These are phyloP conservation scores for Verticillium zaregamsianum DNA, from an alignment of 2,329 filamentous ascomycete species.

Conservation along the genomic window DNA sequence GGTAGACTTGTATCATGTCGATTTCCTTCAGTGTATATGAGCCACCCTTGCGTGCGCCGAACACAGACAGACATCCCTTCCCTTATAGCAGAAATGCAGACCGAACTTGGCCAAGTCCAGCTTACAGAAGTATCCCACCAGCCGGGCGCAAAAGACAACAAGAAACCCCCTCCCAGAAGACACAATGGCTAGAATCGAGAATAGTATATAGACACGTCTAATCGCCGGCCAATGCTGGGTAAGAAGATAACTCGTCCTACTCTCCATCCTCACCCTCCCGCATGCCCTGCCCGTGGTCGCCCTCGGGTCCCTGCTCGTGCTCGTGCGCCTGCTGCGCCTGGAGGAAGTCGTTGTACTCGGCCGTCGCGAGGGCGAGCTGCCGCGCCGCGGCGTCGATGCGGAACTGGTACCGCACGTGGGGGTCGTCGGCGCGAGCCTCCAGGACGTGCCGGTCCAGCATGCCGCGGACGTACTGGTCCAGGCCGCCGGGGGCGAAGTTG, in stretches of 20 bases:
- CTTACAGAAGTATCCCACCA: no score
- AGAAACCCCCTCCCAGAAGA: no score
- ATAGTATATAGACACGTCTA: not conserved
- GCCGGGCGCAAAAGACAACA: no score
- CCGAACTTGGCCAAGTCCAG: no score
- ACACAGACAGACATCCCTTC: no score
- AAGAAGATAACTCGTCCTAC: not conserved
- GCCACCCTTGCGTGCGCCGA: no score
- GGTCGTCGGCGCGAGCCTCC: slow-evolving; percentile 38
- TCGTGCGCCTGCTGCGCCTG: slow-evolving; percentile 20
- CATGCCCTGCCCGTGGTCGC: slow-evolving; percentile 8
- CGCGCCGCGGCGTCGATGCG: slow-evolving; percentile 50
- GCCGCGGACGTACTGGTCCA: slow-evolving; percentile 27
- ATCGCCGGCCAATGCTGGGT: no score
- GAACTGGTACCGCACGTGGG: slow-evolving; percentile 40
- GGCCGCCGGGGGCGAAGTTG: slow-evolving; percentile 12
- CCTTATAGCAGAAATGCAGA: no score
- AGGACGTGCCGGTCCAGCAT: slow-evolving; percentile 42
- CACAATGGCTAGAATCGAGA: no score
- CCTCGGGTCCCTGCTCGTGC: slow-evolving; percentile 11
- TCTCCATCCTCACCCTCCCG: not conserved
- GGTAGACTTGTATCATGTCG: no score
- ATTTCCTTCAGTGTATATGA: no score
- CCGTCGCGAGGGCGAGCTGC: slow-evolving; percentile 49
- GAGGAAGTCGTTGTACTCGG: slow-evolving; percentile 44